These are phyloP conservation scores for Emericellopsis atlantica DNA, from an alignment of 2,329 filamentous ascomycete species.

Conservation along the genomic window DNA sequence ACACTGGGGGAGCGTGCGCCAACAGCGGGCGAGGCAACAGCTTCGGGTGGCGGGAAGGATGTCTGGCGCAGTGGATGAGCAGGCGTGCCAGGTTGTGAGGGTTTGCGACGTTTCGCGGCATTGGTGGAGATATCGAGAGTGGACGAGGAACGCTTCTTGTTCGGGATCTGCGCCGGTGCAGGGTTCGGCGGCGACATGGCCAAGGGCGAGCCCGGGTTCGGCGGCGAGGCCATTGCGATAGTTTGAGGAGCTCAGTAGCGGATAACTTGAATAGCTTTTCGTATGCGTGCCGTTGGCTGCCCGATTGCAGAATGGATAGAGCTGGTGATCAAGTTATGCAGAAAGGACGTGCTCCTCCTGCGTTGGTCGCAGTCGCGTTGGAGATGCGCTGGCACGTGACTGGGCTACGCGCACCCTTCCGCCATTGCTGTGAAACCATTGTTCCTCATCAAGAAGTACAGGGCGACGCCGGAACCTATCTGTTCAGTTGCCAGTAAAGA, in stretches of 20 bases:
- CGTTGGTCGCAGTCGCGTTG: too few species aligned
- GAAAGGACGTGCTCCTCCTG: too few species aligned
- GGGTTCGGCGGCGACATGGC: conserved; percentile 43
- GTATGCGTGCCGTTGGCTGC: too few species aligned
- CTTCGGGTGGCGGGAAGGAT: conserved; percentile 63
- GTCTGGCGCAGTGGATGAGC: conserved; percentile 67
- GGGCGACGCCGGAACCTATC: too few species aligned
- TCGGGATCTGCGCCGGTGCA: conserved; percentile 33
- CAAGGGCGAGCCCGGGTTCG: conserved; percentile 33
- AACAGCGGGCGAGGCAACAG: conserved; percentile 26
- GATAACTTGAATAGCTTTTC: background rate
- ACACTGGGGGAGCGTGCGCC: conserved; percentile 53
- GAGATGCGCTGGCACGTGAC: too few species aligned
- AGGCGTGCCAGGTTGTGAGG: conserved; percentile 48
- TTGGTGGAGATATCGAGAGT: conserved; percentile 39
- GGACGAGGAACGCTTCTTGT: conserved; percentile 48
- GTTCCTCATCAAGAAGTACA: too few species aligned
- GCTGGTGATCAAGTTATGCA: too few species aligned
- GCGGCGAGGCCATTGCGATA: conserved; percentile 42
- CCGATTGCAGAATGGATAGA: too few species aligned
- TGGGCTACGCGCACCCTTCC: too few species aligned
- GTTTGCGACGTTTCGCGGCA: conserved; percentile 56
- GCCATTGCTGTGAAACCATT: too few species aligned
- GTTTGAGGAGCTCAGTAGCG: background rate
- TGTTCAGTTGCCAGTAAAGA: too few species aligned